Conservation (phyloP, 768 basidiomycete species). For the Phylloporus sp. region DNA sequence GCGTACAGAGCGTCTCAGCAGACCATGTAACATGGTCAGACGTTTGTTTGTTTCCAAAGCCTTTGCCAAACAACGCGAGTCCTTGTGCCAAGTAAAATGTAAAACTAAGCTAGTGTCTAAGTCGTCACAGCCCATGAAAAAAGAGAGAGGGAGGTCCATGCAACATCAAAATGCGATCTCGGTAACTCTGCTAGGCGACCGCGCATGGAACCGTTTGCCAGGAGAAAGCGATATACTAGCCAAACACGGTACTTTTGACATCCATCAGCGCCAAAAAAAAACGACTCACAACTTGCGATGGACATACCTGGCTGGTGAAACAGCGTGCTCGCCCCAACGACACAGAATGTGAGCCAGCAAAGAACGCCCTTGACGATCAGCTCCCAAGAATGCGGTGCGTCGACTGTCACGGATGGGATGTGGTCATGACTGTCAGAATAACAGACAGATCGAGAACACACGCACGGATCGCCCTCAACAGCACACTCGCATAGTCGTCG, state of each 20-base stretch:
- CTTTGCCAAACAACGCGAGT: slow-evolving; percentile 11
- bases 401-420: slow-evolving; percentile 1
- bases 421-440: too few relatives aligned
- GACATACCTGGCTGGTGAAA: neutral
- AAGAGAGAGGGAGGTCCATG: neutral
- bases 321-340: neutral
- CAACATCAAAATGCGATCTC: slow-evolving; percentile 8
- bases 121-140: neutral
- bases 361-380: slow-evolving; percentile 10
- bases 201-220: slow-evolving; percentile 4
- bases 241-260: too few relatives aligned
- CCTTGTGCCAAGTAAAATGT: too few relatives aligned
- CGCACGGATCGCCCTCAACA: slow-evolving; percentile 16
- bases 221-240: too few relatives aligned
- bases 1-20: slow-evolving; percentile 11
- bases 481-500: neutral
- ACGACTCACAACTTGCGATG: neutral
- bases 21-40: slow-evolving; percentile 1
- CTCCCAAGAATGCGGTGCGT: slow-evolving; percentile 17
- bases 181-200: slow-evolving; percentile 13
- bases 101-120: neutral
- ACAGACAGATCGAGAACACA: neutral
- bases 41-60: slow-evolving; percentile 15
- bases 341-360: slow-evolving; percentile 6
- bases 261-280: too few relatives aligned